A percentile compares a stretch with the other conserved stretches of the same genome.
phyloP scores from a whole-genome alignment of 306 rosid species.

The Inga leiocalycina region DNA sequence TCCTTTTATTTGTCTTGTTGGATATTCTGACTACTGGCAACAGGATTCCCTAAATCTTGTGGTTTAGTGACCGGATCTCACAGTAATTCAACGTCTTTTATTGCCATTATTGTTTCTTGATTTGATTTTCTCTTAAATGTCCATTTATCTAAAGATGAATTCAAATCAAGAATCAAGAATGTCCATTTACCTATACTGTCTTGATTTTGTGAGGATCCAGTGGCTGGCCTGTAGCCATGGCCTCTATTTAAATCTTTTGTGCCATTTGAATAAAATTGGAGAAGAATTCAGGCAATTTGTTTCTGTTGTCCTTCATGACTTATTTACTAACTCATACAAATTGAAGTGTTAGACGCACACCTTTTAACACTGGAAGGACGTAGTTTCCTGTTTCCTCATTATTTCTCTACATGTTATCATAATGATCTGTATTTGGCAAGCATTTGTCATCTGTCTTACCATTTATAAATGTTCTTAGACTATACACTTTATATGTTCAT shows the following conservation, averaged over 20 bases:
- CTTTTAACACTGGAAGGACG: constrained; percentile 23
- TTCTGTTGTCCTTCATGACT: neutral
- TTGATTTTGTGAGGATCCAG: neutral
- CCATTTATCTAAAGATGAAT: too few species aligned
- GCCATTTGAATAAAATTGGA: neutral
- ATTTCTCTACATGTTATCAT: constrained; percentile 15
- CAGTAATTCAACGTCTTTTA: neutral
- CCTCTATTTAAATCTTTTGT: neutral
- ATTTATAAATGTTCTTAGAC: constrained; percentile 12
- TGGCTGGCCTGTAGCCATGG: neutral
- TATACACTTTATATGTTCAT: constrained; percentile 7
- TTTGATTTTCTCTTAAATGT: neutral
- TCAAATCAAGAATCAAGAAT: too few species aligned
- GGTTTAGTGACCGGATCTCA: neutral
- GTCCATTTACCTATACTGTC: neutral
- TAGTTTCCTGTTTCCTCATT: neutral
- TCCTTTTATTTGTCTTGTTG: constrained; percentile 12
- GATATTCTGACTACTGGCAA: neutral
- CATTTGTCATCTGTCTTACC: constrained; percentile 12
- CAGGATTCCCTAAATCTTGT: neutral
- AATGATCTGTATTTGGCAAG: constrained; percentile 14
- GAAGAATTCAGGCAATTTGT: neutral
- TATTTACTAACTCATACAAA: constrained; percentile 6
- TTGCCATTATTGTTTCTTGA: neutral
- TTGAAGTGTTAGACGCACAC: constrained; percentile 12